Conservation (phyloP, 495 filamentous ascomycete genomes). For the Aspergillus wentii region DNA sequence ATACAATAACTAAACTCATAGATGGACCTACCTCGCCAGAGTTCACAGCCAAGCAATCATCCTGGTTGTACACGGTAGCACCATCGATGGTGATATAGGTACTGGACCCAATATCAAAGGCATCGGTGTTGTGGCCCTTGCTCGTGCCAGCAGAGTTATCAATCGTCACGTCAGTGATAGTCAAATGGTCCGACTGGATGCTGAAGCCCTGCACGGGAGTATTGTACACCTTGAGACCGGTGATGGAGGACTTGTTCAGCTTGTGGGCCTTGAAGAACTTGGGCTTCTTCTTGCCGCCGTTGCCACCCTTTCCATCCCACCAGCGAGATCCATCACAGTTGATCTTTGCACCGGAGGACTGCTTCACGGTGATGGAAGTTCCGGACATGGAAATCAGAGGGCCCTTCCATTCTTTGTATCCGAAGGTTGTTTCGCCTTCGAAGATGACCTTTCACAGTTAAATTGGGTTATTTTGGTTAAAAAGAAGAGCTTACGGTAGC, state of each 20-base stretch:
- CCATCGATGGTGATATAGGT: conserved; percentile 50
- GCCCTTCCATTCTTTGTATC: conserved; percentile 49
- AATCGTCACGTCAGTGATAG: conserved; percentile 50
- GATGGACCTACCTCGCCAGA: conserved; percentile 38
- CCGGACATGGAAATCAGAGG: conserved; percentile 45
- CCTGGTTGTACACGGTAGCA: conserved; percentile 57
- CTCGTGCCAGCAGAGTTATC: conserved; percentile 54
- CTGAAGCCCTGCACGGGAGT: conserved; percentile 60
- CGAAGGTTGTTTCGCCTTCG: conserved; percentile 47
- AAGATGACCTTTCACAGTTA: conserved; percentile 38
- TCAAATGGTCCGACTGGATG: conserved; percentile 48
- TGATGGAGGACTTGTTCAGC: conserved; percentile 36
- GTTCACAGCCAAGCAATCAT: conserved; percentile 64
- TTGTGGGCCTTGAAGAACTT: conserved; percentile 47
- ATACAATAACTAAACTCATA: too few species aligned
- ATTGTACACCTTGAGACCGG: conserved; percentile 45
- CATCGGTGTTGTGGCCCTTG: conserved; percentile 61
- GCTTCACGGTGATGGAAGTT: conserved; percentile 40
- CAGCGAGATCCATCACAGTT: conserved; percentile 39
- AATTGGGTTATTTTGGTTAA: neutral
- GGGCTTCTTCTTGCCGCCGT: conserved; percentile 47
- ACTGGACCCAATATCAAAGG: conserved; percentile 55
- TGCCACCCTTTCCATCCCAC: conserved; percentile 43
- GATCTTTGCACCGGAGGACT: conserved; percentile 35
- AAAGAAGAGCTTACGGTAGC: conserved; percentile 36